Base-by-base conservation (phyloP, 441 rosid species). In the Theobroma grandiflorum region DNA sequence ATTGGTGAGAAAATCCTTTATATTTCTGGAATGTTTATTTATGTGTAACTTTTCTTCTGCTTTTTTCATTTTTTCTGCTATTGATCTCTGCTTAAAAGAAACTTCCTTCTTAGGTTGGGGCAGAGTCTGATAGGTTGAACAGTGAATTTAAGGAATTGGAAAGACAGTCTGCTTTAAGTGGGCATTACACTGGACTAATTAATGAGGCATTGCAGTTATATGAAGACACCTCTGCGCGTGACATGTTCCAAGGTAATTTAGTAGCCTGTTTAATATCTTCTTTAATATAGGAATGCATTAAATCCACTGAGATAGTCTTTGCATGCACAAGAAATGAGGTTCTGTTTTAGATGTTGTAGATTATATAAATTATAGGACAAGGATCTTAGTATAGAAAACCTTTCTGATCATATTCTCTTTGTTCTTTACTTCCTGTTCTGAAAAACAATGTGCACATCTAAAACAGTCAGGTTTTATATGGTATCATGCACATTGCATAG, bases 101-200 rank as follows among this genome's bases (percentile, higher is more conserved):
- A 77, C 53, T 50, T 49, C 7, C 81, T 81, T 8, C 80, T 62
- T 78, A 96, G 98, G 85, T 53, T 14, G 87, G 84, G 47, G 90
- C 85, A 87, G 94, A 92, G 82, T 90, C 95, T 66, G 84, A 74
- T 72, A 90, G 84, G 85, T 88, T 96, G 43, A 86, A 80, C 71
- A 77, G 72, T 8, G 95, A 96, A 85, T 90, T 94, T 8, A 88
- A 76, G 78, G 87, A 79, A 75, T 79, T 93, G 20, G 94, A 92
- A 87, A 89, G 86, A 84, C 84, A 86, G 58, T 88, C 89, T 58
- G 80, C 79, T 84, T 84, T 88, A 0, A 86, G 73, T 65, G 88
- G 87, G 84, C 81, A 66, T 67, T 88, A 84, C 71, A 70, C 90
- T 52, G 89, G 86, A 78, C 84, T 90, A 49, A 81, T 85, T 62